A percentile compares a stretch with the other conserved stretches of the same genome.
phyloP scores from a whole-genome alignment of 176 grass and related monocot species.

The Ensete ventricosum region DNA sequence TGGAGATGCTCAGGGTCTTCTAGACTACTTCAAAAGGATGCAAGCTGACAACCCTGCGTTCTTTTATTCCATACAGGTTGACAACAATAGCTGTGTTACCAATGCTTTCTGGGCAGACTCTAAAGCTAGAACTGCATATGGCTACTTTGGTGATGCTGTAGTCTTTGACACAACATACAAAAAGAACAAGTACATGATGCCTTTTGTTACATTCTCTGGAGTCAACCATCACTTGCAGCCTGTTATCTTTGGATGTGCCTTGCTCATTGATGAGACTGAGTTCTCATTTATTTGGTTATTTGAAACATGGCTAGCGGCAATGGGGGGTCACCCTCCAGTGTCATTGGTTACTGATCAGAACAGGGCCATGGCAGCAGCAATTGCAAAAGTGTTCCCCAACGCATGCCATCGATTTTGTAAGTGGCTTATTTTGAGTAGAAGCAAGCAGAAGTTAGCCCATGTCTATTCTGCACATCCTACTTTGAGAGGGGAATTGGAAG shows the following conservation, averaged over 20 bases:
- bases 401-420: slow-evolving; percentile 73
- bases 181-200: slow-evolving; percentile 88
- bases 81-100: slow-evolving; percentile 61
- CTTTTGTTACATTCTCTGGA: slow-evolving; percentile 73
- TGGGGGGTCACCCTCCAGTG: slow-evolving; percentile 45
- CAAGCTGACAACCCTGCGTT: slow-evolving; percentile 57
- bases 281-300: slow-evolving; percentile 83
- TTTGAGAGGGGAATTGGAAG: slow-evolving; percentile 67
- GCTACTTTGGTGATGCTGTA: slow-evolving; percentile 68
- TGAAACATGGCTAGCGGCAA: slow-evolving; percentile 75
- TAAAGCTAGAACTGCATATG: slow-evolving; percentile 54
- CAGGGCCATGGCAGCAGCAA: slow-evolving; percentile 53
- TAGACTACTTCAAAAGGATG: slow-evolving; percentile 71
- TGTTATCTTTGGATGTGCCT: slow-evolving; percentile 64
- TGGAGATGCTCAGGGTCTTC: slow-evolving; percentile 45
- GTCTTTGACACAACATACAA: slow-evolving; percentile 82
- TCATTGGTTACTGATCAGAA: slow-evolving; percentile 81
- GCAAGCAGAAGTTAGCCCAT: slow-evolving; percentile 69
- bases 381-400: slow-evolving; percentile 65
- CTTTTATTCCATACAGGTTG: slow-evolving; percentile 76
- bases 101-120: slow-evolving; percentile 82
- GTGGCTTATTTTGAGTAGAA: slow-evolving; percentile 73
- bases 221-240: slow-evolving; percentile 88
- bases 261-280: slow-evolving; percentile 76
- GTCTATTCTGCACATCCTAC: slow-evolving; percentile 50